A percentile compares a stretch with the other conserved stretches of the same genome.
Conservation (phyloP, 2,329 filamentous ascomycete genomes). For the Calonectria pteridis region DNA sequence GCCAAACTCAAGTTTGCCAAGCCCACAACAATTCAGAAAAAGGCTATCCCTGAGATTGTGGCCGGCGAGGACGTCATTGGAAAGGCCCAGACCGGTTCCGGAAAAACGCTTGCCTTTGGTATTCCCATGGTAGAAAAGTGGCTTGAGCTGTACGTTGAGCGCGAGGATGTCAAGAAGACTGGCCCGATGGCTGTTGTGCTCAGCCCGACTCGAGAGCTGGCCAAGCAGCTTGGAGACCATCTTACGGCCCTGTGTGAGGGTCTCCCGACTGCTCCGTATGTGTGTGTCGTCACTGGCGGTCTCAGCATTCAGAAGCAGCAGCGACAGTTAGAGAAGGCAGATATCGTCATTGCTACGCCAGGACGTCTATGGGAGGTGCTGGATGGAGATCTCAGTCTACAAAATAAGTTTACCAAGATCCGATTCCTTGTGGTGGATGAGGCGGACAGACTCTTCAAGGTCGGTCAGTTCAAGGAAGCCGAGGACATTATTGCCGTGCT, state of each 20-base stretch:
- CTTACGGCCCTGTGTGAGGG: constrained; percentile 79
- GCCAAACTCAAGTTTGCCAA: constrained; percentile 83
- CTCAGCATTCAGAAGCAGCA: constrained; percentile 96
- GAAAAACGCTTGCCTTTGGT: constrained; percentile 94
- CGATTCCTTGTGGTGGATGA: constrained; percentile 92
- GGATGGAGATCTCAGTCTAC: constrained; percentile 77
- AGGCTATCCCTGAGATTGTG: constrained; percentile 84
- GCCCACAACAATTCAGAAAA: constrained; percentile 85
- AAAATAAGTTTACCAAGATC: constrained; percentile 78
- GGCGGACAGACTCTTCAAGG: constrained; percentile 89
- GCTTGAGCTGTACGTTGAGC: constrained; percentile 64
- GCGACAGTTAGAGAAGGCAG: constrained; percentile 83
- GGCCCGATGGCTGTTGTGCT: constrained; percentile 82
- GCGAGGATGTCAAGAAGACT: constrained; percentile 46
- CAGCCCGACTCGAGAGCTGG: constrained; percentile 92
- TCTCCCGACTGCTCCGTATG: constrained; percentile 71
- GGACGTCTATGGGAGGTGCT: constrained; percentile 96
- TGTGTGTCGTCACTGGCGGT: constrained; percentile 93
- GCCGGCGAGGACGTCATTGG: constrained; percentile 92
- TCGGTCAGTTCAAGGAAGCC: constrained; percentile 95
- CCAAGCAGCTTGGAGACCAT: constrained; percentile 90
- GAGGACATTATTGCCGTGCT: constrained; percentile 87
- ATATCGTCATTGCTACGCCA: constrained; percentile 94
- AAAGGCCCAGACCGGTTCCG: constrained; percentile 95
- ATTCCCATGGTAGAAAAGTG: constrained; percentile 93